These are phyloP conservation scores for Moricandia arvensis DNA, from an alignment of 345 rosid species.

Conservation along the genomic window DNA sequence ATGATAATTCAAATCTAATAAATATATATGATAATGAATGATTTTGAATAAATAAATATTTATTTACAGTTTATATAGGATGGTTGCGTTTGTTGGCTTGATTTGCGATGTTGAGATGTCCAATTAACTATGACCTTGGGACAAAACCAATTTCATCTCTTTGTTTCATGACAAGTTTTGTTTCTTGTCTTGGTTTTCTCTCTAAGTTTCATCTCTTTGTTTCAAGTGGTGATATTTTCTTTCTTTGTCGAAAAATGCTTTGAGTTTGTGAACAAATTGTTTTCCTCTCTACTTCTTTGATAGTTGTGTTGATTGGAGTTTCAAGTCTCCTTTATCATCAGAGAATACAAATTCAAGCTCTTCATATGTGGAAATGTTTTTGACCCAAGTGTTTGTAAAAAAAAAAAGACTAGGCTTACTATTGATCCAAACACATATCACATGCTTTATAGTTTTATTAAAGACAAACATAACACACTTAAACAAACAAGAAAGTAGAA, in stretches of 20 bases:
- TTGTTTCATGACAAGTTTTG: too few relatives aligned
- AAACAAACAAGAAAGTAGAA: background rate
- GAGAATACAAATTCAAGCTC: background rate
- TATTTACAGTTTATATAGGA: too few relatives aligned
- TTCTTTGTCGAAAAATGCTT: background rate
- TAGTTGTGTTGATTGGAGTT: background rate
- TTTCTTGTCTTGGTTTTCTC: too few relatives aligned
- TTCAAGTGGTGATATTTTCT: background rate
- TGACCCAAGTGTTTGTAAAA: too few relatives aligned
- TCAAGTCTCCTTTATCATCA: background rate
- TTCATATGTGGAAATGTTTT: background rate
- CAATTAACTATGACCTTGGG: too few relatives aligned
- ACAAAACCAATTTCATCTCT: too few relatives aligned
- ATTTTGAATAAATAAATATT: too few relatives aligned
- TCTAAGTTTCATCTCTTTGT: too few relatives aligned
- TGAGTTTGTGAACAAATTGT: conserved; percentile 29
- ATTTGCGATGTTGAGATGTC: too few relatives aligned
- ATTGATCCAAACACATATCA: background rate
- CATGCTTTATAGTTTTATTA: background rate
- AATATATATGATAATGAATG: too few relatives aligned
- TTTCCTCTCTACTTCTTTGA: background rate
- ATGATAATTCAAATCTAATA: too few relatives aligned
- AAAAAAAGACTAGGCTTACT: background rate
- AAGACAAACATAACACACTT: background rate
- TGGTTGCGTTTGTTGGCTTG: too few relatives aligned